These are phyloP conservation scores for Porphyrellus cyaneotinctus DNA, from an alignment of 768 basidiomycete species.

Conservation along the genomic window DNA sequence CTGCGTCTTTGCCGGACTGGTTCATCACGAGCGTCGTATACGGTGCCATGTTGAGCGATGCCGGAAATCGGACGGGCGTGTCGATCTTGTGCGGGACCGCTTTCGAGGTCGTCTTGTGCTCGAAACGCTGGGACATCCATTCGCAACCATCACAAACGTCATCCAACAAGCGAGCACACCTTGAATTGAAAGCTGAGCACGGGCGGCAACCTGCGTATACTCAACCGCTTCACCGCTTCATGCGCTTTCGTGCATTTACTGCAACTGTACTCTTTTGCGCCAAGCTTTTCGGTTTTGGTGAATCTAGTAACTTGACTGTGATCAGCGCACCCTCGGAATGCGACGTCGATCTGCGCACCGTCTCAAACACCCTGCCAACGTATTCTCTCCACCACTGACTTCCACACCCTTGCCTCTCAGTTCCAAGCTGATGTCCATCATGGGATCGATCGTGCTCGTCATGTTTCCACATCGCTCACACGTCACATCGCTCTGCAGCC, in stretches of 20 bases:
- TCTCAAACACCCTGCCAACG: constrained; percentile 70
- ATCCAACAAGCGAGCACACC: constrained; percentile 29
- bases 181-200: constrained; percentile 96
- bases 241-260: constrained; percentile 72
- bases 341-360: constrained; percentile 40
- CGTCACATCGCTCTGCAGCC: constrained; percentile 82
- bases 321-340: neutral
- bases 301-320: constrained; percentile 46
- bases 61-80: constrained; percentile 75
- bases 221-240: constrained; percentile 82
- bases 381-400: constrained; percentile 49
- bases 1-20: constrained; percentile 42
- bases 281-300: constrained; percentile 82
- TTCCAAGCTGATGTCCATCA: constrained; percentile 88
- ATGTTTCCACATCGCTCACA: constrained; percentile 82
- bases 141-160: too few species aligned
- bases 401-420: constrained; percentile 55
- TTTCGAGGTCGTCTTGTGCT: constrained; percentile 75
- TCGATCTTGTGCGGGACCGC: constrained; percentile 82
- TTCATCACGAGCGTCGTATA: constrained; percentile 69
- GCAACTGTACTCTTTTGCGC: constrained; percentile 80
- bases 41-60: constrained; percentile 81
- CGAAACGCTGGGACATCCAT: constrained; percentile 70
- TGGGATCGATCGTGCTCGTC: constrained; percentile 80
- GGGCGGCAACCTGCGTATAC: constrained; percentile 79